Conservation (phyloP, 441 rosid species). For the Syzygium syzygioides region DNA sequence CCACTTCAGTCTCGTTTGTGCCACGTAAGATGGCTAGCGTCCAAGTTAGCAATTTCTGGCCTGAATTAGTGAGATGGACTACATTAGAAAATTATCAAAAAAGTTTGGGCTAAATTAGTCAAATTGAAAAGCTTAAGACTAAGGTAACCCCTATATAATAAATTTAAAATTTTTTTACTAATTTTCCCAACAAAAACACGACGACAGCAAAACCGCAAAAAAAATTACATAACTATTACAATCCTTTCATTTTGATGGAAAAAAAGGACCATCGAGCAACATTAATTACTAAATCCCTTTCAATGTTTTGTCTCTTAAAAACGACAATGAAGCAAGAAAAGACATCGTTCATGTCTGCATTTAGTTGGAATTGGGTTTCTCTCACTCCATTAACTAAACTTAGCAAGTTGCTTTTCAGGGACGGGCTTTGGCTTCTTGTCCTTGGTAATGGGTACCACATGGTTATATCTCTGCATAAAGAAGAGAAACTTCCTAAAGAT, state of each 20-base stretch:
- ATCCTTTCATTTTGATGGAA: no score
- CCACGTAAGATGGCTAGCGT: background rate
- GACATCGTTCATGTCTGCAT: no score
- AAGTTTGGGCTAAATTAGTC: accelerated
- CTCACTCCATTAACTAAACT: background rate
- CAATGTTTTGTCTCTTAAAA: no score
- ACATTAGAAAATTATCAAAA: background rate
- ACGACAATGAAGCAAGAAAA: no score
- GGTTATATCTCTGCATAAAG: background rate
- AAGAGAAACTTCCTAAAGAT: background rate
- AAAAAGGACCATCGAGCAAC: no score
- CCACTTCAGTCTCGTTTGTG: accelerated
- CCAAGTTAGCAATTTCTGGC: accelerated
- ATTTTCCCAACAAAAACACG: background rate
- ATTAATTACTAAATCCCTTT: no score
- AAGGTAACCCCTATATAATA: accelerated
- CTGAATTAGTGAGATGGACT: accelerated
- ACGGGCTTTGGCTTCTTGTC: background rate
- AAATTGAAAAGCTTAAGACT: no score
- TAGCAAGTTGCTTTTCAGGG: background rate
- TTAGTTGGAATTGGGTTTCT: no score
- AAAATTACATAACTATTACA: no score
- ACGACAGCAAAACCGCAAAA: no score
- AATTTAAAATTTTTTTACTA: background rate
- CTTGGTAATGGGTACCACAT: background rate